Conservation (phyloP, 208 protist genomes). For the Porcisia hertigi region DNA sequence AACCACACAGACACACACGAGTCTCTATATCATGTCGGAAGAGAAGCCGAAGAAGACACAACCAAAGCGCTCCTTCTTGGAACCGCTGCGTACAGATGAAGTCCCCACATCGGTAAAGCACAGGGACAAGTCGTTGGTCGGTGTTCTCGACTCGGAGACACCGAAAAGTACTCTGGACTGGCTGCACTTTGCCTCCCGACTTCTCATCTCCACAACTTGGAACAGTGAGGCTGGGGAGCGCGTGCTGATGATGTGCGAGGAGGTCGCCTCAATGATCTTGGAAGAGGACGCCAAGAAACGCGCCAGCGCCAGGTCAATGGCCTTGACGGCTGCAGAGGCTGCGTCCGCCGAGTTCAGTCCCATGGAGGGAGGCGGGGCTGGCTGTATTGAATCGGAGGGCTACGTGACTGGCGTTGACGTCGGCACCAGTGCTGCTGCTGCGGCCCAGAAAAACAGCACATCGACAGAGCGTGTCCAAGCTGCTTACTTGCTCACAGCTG, state of each 20-base stretch:
- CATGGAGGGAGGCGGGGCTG: slow-evolving; percentile 2
- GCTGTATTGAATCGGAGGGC: not conserved
- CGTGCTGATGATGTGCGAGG: slow-evolving; percentile 49
- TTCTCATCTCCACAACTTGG: slow-evolving; percentile 29
- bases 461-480: slow-evolving; percentile 47
- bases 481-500: slow-evolving; percentile 60
- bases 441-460: not conserved
- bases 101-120: not conserved
- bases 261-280: slow-evolving; percentile 46
- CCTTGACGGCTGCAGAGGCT: slow-evolving; percentile 15
- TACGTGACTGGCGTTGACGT: not conserved
- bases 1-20: not conserved
- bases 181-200: slow-evolving; percentile 43
- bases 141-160: not conserved
- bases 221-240: slow-evolving; percentile 27
- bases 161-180: slow-evolving; percentile 38
- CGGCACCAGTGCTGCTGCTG: not conserved
- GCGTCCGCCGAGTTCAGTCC: slow-evolving; percentile 8
- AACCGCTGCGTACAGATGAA: slow-evolving; percentile 10
- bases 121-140: slow-evolving; percentile 6
- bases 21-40: not conserved
- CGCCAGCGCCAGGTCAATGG: slow-evolving; percentile 4
- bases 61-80: slow-evolving; percentile 29
- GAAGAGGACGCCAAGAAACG: slow-evolving; percentile 41
- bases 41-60: slow-evolving; percentile 2